phyloP scores from a whole-genome alignment of 176 grass and related monocot species.

The Cenchrus purpureus region DNA sequence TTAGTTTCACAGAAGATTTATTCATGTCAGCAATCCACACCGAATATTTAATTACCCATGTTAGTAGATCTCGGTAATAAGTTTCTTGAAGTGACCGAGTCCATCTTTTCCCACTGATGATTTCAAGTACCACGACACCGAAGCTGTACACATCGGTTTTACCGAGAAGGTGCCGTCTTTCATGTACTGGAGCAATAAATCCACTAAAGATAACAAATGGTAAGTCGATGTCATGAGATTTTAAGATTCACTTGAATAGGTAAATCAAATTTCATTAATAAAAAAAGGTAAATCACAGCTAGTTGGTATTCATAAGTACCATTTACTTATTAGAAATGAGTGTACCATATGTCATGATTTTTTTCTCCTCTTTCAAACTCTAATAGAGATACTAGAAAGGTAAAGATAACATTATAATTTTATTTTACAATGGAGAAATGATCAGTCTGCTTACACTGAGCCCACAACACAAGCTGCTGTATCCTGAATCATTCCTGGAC shows the following conservation, averaged over 20 bases:
- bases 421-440: neutral
- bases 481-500: neutral
- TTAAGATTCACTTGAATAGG: too few species aligned
- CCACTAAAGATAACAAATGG: neutral
- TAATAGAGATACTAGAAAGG: neutral
- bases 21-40: neutral
- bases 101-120: slow-evolving; percentile 30
- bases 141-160: slow-evolving; percentile 44
- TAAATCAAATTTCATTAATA: too few species aligned
- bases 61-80: neutral
- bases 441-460: slow-evolving; percentile 13
- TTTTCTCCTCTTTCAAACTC: too few species aligned
- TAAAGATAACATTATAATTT: neutral
- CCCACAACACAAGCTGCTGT: neutral
- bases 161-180: neutral
- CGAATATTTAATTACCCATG: neutral
- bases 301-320: too few species aligned
- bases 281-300: too few species aligned
- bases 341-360: too few species aligned
- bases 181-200: slow-evolving; percentile 36
- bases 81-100: neutral
- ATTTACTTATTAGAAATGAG: too few species aligned
- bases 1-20: neutral
- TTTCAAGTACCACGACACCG: slow-evolving; percentile 38
- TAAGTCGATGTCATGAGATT: neutral